Base-by-base conservation (phyloP, 2,329 filamentous ascomycete genomes). In the Cladosporium austrohemisphaericum region DNA sequence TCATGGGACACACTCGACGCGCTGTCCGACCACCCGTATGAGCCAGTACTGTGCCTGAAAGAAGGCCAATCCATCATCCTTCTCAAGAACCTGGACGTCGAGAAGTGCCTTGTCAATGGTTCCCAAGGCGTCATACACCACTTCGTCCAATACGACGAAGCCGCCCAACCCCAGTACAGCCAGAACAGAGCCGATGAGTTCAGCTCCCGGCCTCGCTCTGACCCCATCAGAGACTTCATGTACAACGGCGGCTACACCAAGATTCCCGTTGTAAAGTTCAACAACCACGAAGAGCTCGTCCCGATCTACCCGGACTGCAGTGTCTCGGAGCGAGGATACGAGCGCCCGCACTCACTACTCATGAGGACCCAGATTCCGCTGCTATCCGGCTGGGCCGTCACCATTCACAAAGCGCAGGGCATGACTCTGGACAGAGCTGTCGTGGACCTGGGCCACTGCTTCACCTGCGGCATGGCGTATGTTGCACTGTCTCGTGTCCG, bases 281-380 rank as follows among this genome's bases (percentile, higher is more conserved):
- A 72, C 22, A 79, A 80, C 49, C 73, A 74, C 1, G 5, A 37
- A 0, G 60, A 54, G 2, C 62, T 66, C 2, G 32, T 51, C 9
- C 73, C 73, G 1, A 77, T 84, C 20, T 74, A 69, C 28, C 72
- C 80, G 0, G 69, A 76, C 10, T 81, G 77, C 57, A 68, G 71
- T 8, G 62, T 77, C 22, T 71, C 67, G 14, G 67, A 76, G 45
- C 54, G 78, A 0, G 77, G 77, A 2, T 65, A 73, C 32, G 60
- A 66, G 2, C 16, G 60, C 41, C 76, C 77, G 0, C 76, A 75
- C 53, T 75, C 70, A 28, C 56, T 76, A 1, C 59, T 83, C 0
- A 68, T 70, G 1, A 70, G 82, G n/a, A 81, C 80, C 0, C 81
- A 85, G 58, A 72, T 85, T 5, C 83, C 82, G 0, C 68, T 85